Base-by-base conservation (phyloP, 345 rosid genomes). In the Eucalyptus regnans region DNA sequence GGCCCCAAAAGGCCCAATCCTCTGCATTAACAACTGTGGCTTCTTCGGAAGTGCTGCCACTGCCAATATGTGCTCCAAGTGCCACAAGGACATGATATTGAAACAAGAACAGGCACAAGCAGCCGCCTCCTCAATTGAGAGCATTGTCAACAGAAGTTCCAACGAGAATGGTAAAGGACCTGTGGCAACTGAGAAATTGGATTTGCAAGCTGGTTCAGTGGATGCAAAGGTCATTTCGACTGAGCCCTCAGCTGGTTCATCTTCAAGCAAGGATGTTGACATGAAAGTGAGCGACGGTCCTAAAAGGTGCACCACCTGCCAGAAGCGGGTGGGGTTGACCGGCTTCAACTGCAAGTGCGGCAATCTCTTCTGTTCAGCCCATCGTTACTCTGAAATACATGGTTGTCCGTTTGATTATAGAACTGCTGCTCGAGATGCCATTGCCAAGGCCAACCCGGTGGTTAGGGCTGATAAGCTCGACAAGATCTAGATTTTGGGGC, bases 311-410 rank as follows among this genome's bases (percentile, higher is more conserved):
- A 90, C 79, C n/a, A 60, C 89, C 31, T 96, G 98, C 86, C 46
- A 84, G 49, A 96, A 89, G 93, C 93, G 94, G 44, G 94, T 96
- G 68, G 97, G 97, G n/a, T 86, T 96, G 87, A 92, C 94, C 12
- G 96, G 96, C 80, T 96, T 96, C 64, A 91, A 88, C 62, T 96
- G 98, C 90, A 91, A 91, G 91, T 96, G 99, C 37, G 96, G 96
- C 18, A 88, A 92, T 90, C 89, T 92, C 86, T 96, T 93, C 91
- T 96, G 99, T 89, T 92, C 93, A 27, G 89, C 89, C 50, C 97
- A 95, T 90, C 96, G 98, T 16, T 94, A 96, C 92, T 94, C 97
- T 3, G 97, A 96, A 88, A 94, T 93, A 81, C 99, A 95, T 12
- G 92, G 90, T 58, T 96, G 99, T 85, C 91, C 94, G 2, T 96